Conservation (phyloP, 78 protist genomes). For the Dictyostelium discoideum region dicty_2.7 NC_007091.3:3002501-3003000, state of each 20-base stretch:
- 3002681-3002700: neutral
- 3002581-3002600: neutral
- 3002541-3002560: neutral
- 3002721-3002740: conserved; percentile 45
- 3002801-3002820: neutral
- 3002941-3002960: conserved; percentile 9
- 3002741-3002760: conserved; percentile 49
- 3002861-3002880: too few species aligned
- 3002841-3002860: neutral
- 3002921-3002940: neutral
- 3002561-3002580: neutral
- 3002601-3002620: neutral
- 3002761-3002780: neutral
- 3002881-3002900: neutral
- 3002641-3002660: conserved; percentile 3
- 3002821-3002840: neutral
- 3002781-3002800: conserved; percentile 19
- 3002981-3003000: neutral
- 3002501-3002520: neutral
- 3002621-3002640: conserved; percentile 1
- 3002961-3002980: conserved; percentile 70
- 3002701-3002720: neutral
- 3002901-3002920: too few species aligned
- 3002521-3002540: neutral
- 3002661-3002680: neutral